Evolutionary conservation across 768 basidiomycete species (phyloP).

Genomic region (Rhodotorula paludigena): DNA sequence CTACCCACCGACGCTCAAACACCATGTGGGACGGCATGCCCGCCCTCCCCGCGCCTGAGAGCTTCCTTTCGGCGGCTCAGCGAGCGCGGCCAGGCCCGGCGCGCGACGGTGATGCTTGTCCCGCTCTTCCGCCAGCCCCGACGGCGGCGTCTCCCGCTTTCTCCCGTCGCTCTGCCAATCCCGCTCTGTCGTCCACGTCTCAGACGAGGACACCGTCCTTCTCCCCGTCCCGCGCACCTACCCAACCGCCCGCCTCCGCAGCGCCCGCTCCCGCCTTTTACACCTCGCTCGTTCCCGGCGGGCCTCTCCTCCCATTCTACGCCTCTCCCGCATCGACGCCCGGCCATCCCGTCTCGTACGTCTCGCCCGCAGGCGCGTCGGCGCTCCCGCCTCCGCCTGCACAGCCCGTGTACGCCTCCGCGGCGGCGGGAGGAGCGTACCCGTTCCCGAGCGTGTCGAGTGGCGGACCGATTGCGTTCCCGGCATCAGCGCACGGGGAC

Average conservation of each 20-base stretch:
- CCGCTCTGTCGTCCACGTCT: no score
- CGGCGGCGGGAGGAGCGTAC: background rate
- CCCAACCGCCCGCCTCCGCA: no score
- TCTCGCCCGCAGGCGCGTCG: background rate
- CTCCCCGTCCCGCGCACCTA: background rate
- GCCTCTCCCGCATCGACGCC: background rate
- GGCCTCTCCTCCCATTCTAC: constrained; percentile 12
- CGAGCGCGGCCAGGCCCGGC: no score
- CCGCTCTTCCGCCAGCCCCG: background rate
- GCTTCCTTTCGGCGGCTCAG: no score
- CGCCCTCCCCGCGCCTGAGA: no score
- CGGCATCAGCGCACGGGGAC: no score
- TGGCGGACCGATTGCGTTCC: no score
- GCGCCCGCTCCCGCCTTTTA: background rate
- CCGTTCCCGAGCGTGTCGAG: no score
- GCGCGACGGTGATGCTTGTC: background rate
- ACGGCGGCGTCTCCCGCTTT: background rate
- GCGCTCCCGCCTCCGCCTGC: background rate
- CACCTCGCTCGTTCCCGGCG: background rate
- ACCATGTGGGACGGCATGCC: no score
- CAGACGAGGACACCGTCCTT: no score
- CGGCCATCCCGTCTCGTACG: background rate
- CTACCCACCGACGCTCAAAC: no score
- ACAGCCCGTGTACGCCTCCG: background rate
- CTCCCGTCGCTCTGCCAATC: background rate